Percentiles rank a stretch among this genome's conserved stretches.
Evolutionary conservation across 148 eudicot genomes (phyloP).

Genomic region (Silene uniflora): DNA sequence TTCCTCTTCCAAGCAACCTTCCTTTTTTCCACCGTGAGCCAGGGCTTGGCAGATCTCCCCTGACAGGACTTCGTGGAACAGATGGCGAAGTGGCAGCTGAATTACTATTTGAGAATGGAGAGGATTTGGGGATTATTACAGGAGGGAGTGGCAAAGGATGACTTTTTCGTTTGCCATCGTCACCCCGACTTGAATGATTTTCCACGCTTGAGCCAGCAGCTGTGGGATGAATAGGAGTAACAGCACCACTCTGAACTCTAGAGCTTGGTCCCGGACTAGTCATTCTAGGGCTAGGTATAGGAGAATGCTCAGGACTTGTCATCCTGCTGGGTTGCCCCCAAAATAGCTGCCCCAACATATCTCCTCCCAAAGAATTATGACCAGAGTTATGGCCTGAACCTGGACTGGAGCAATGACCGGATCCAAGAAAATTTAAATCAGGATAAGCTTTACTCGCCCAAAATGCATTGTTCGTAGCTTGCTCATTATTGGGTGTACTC

Average conservation of each 20-base stretch:
- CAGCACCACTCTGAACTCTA: conserved; percentile 94
- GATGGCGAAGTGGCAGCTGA: conserved; percentile 84
- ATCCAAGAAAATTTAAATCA: conserved; percentile 72
- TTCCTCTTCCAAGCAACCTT: conserved; percentile 84
- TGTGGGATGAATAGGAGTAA: conserved; percentile 92
- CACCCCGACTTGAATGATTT: not conserved
- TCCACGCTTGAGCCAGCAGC: conserved; percentile 57
- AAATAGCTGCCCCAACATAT: conserved; percentile 69
- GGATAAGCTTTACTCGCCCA: conserved; percentile 70
- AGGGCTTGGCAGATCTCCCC: conserved; percentile 72
- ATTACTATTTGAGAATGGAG: conserved; percentile 67
- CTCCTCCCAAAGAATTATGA: conserved; percentile 95
- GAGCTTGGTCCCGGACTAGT: conserved; percentile 96
- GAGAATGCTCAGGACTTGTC: conserved; percentile 91
- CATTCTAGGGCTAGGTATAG: conserved; percentile 94
- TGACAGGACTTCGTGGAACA: conserved; percentile 81
- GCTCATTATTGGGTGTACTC: conserved; percentile 68
- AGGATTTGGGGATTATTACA: conserved; percentile 49
- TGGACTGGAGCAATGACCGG: conserved; percentile 98
- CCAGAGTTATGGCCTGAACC: conserved; percentile 97
- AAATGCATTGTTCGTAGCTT: conserved; percentile 52
- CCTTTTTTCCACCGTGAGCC: conserved; percentile 95
- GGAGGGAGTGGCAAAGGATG: conserved; percentile 97
- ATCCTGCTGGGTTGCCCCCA: conserved; percentile 94
- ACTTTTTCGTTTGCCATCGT: conserved; percentile 25